phyloP scores from a whole-genome alignment of 75 land plant genomes.

The Picea glauca region DNA sequence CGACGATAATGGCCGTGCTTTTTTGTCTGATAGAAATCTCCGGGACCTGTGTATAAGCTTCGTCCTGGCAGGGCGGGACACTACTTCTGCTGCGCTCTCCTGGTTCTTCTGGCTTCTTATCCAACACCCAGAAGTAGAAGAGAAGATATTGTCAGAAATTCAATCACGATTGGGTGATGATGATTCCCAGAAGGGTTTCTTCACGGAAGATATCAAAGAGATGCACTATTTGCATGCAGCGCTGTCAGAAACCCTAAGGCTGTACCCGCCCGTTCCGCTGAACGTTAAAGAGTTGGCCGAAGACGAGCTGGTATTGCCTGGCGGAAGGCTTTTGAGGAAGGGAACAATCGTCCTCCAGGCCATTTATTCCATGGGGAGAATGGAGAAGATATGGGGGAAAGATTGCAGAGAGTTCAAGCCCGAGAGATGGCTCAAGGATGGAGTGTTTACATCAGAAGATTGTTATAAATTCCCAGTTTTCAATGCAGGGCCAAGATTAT shows the following conservation, averaged over 20 bases:
- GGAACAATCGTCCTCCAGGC: conserved; percentile 49
- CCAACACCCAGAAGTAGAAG: conserved; percentile 46
- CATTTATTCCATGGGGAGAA: conserved; percentile 70
- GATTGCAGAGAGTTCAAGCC: conserved; percentile 64
- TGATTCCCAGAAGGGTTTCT: too few relatives aligned
- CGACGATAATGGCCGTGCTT: too few relatives aligned
- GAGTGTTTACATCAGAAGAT: conserved; percentile 40
- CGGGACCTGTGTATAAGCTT: too few relatives aligned
- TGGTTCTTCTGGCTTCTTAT: too few relatives aligned
- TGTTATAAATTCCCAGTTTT: conserved; percentile 70
- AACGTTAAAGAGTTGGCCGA: too few relatives aligned
- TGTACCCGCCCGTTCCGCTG: conserved; percentile 54
- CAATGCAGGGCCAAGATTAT: conserved; percentile 73
- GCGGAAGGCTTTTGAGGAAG: conserved; percentile 51
- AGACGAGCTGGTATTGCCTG: conserved; percentile 31
- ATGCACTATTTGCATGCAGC: conserved; percentile 78
- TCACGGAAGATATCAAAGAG: conserved; percentile 51
- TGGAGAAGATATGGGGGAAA: conserved; percentile 77
- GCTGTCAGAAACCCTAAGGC: conserved; percentile 76
- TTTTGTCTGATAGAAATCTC: too few relatives aligned
- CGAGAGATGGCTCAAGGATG: conserved; percentile 66
- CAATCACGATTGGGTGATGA: too few relatives aligned
- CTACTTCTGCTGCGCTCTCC: conserved; percentile 27
- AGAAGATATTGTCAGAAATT: conserved; percentile 10
- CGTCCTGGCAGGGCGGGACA: conserved; percentile 44